A percentile compares a stretch with the other conserved stretches of the same genome.
Conservation (phyloP, 2,329 filamentous ascomycete genomes). For the Pseudogymnoascus sp. region DNA sequence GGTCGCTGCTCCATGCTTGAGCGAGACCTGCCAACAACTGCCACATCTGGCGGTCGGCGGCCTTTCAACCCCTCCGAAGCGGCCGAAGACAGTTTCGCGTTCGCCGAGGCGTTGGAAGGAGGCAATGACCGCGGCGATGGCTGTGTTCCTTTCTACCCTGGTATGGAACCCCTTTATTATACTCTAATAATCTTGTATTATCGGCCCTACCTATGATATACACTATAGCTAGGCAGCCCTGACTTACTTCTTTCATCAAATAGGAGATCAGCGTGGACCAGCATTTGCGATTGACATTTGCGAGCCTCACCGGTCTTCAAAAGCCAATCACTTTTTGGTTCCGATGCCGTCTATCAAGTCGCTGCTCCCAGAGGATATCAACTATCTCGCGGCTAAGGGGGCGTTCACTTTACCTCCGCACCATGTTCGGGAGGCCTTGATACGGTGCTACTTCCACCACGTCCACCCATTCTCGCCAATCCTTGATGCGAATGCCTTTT, state of each 20-base stretch:
- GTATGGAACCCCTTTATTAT: neutral
- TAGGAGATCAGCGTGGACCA: neutral
- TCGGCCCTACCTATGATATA: neutral
- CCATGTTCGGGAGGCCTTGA: constrained; percentile 27
- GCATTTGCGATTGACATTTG: neutral
- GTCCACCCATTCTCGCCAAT: constrained; percentile 34
- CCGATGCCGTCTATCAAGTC: neutral
- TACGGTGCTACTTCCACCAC: constrained; percentile 32
- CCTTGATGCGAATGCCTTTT: constrained; percentile 27
- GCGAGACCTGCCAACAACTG: neutral
- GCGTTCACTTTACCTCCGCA: constrained; percentile 29
- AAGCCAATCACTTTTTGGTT: neutral
- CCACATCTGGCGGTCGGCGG: neutral
- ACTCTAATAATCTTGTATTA: neutral
- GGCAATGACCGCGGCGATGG: neutral
- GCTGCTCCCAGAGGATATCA: constrained; percentile 20
- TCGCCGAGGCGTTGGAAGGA: neutral
- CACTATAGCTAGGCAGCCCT: neutral
- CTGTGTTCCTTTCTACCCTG: neutral
- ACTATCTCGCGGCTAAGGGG: constrained; percentile 29
- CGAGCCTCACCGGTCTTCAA: neutral
- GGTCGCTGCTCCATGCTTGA: neutral
- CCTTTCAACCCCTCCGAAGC: neutral
- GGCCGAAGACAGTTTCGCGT: neutral
- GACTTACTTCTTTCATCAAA: neutral